Conservation (phyloP, 345 rosid genomes). For the Capsella bursapastoris region DNA sequence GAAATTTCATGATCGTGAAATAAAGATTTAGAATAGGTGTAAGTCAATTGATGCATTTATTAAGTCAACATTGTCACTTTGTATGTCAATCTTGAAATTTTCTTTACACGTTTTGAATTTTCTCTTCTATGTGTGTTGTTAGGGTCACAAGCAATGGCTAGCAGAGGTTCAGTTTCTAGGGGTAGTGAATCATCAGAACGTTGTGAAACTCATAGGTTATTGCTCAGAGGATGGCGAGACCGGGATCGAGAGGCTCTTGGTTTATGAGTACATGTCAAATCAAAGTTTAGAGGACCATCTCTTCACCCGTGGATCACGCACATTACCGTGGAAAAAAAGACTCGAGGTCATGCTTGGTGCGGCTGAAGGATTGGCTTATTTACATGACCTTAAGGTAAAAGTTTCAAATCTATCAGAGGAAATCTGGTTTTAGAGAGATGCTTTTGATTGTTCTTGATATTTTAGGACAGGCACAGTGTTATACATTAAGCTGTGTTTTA, state of each 20-base stretch:
- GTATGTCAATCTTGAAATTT: neutral
- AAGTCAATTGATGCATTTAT: neutral
- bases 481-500: neutral
- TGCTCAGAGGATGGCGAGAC: constrained; percentile 73
- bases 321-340: constrained; percentile 75
- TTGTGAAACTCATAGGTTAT: constrained; percentile 87
- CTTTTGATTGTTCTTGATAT: constrained; percentile 15
- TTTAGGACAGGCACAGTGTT: neutral
- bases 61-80: neutral
- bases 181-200: constrained; percentile 75
- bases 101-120: neutral
- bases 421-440: neutral
- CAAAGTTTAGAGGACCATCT: constrained; percentile 91
- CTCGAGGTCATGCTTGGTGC: constrained; percentile 74
- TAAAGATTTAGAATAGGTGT: neutral
- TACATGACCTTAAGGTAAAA: constrained; percentile 82
- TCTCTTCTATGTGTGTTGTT: neutral
- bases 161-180: constrained; percentile 92
- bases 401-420: neutral
- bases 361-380: constrained; percentile 81
- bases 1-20: neutral
- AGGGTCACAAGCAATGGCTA: constrained; percentile 98
- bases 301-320: constrained; percentile 54
- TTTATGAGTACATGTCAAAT: constrained; percentile 81
- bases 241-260: constrained; percentile 79